phyloP scores from a whole-genome alignment of 306 rosid genomes.

The Castanea mollissima region DNA sequence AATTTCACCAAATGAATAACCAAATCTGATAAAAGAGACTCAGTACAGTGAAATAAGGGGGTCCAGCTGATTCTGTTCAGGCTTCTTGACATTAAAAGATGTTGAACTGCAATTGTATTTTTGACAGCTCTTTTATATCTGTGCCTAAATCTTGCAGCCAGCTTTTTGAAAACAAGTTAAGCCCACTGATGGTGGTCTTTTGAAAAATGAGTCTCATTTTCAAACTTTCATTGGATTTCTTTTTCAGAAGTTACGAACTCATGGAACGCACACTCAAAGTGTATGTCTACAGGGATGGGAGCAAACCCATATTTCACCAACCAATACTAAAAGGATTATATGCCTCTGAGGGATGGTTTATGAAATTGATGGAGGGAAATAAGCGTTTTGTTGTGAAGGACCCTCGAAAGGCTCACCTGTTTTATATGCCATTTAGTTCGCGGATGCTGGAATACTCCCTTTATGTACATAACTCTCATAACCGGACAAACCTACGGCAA shows the following conservation, averaged over 20 bases:
- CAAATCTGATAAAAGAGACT: not conserved
- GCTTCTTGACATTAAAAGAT: not conserved
- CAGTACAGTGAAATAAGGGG: not conserved
- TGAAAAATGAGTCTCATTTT: not conserved
- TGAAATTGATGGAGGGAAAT: slow-evolving; percentile 88
- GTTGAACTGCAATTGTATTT: not conserved
- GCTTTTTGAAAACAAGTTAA: not conserved
- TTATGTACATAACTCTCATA: slow-evolving; percentile 84
- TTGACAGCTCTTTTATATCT: not conserved
- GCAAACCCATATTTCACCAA: slow-evolving; percentile 86
- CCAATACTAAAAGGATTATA: slow-evolving; percentile 81
- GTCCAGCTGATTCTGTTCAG: not conserved
- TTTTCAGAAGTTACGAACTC: slow-evolving; percentile 84
- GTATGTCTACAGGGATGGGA: slow-evolving; percentile 81
- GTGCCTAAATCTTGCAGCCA: not conserved
- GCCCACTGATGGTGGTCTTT: not conserved
- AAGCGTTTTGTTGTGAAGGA: slow-evolving; percentile 67
- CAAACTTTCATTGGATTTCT: slow-evolving; percentile 14
- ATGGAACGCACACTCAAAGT: slow-evolving; percentile 84
- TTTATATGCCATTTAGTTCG: slow-evolving; percentile 90
- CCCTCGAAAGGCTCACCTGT: slow-evolving; percentile 85
- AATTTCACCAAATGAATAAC: not conserved
- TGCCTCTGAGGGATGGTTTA: slow-evolving; percentile 97
- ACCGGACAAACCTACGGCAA: slow-evolving; percentile 80
- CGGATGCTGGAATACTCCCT: slow-evolving; percentile 71